A percentile compares a stretch with the other conserved stretches of the same genome.
Conservation (phyloP, 176 grass and related monocot species). For the Lolium perenne region DNA sequence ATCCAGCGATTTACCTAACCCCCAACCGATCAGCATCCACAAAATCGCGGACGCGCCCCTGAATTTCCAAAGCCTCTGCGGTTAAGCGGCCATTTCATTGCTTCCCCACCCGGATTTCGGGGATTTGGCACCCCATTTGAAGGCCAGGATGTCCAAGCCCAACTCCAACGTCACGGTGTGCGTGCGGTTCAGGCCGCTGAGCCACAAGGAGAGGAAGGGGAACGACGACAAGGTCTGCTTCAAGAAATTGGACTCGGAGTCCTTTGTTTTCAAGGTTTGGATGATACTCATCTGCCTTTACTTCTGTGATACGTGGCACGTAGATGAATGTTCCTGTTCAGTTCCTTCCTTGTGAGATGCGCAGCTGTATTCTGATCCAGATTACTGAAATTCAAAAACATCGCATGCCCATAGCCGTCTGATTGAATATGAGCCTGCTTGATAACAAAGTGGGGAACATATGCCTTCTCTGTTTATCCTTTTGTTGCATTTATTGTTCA, state of each 20-base stretch:
- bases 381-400: neutral
- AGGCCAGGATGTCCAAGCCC: constrained; percentile 75
- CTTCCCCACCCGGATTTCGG: neutral
- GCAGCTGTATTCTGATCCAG: neutral
- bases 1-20: neutral
- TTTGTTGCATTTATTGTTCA: constrained; percentile 2
- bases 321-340: neutral
- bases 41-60: neutral
- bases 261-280: constrained; percentile 77
- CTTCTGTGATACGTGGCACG: neutral
- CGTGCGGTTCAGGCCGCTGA: constrained; percentile 84
- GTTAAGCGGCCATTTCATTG: neutral
- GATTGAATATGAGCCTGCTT: neutral
- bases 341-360: constrained; percentile 11
- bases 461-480: neutral
- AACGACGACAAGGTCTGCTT: constrained; percentile 60
- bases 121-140: neutral
- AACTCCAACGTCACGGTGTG: constrained; percentile 81
- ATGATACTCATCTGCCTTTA: neutral
- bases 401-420: neutral
- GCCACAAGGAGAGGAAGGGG: constrained; percentile 64
- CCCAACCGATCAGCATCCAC: neutral
- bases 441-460: constrained; percentile 5
- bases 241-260: constrained; percentile 61
- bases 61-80: neutral